phyloP scores from a whole-genome alignment of 2,329 filamentous ascomycete genomes.

The Colletotrichum sp. region DNA sequence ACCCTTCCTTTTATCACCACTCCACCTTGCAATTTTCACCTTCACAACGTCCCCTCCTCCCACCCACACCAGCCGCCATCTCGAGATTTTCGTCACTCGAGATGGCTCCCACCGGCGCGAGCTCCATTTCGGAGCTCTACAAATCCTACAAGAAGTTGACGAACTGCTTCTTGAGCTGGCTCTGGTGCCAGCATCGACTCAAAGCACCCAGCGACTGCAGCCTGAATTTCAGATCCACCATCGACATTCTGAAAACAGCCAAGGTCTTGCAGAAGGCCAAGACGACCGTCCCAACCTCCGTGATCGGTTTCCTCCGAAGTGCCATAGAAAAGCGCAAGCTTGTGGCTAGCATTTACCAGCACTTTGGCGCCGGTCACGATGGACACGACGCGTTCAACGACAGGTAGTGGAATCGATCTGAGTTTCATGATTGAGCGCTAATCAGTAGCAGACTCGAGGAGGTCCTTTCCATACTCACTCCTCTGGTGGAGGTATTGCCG shows the following conservation, averaged over 20 bases:
- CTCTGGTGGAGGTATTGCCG: not conserved
- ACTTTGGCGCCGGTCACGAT: not conserved
- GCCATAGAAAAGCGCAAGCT: not conserved
- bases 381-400: not conserved
- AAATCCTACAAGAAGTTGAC: not conserved
- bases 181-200: not conserved
- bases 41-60: not conserved
- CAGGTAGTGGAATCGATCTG: too few species aligned
- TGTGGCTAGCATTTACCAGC: not conserved
- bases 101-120: not conserved
- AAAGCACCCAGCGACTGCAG: rapidly evolving
- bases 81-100: rapidly evolving
- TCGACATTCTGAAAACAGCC: not conserved
- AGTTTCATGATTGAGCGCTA: too few species aligned
- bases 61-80: not conserved
- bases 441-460: not conserved
- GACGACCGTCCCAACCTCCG: rapidly evolving
- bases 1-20: not conserved
- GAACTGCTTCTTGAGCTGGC: not conserved
- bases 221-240: not conserved
- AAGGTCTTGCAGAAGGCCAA: not conserved
- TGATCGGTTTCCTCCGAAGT: not conserved
- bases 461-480: not conserved
- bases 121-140: not conserved
- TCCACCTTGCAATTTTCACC: not conserved